Evolutionary conservation across 495 filamentous ascomycete genomes (phyloP), one percentile per base, ranked within the genome.

Genomic region (Parachaetomium inaequale): DNA sequence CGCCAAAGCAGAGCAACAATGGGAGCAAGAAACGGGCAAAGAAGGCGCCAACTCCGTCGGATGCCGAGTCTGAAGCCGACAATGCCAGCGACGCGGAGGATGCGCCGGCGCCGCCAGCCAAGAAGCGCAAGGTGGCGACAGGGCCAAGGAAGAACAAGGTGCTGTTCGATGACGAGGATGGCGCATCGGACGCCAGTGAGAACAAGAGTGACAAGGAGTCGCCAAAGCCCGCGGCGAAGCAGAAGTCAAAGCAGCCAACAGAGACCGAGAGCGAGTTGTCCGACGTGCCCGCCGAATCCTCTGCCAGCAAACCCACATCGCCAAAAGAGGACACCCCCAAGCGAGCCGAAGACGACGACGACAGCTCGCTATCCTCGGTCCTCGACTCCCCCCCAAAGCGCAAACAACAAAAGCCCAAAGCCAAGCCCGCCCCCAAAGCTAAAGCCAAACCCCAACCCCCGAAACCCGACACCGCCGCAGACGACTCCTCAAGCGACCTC

Each of bases 331-430:
- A 38, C 3, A 17, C 46, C 36, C n/a, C 51, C 10, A 68, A 78
- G 75, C 61, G 64, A 43, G 52, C 46, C 5, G 78, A 85, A 21
- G 82, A 80, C 34, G 92, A 88, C 34, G 92, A 88, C 1, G 87
- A 89, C 49, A 94, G 90, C 70, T 90, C 93, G 56, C 79, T 94
- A 79, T 96, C 92, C 7, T 80, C 85, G 2, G 79, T 96, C 17
- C 65, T 90, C 23, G 91, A 93, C 66, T 87, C 90, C 38, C 81
- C 83, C 25, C 47, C 72, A 17, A 72, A 66, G 60, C 62, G 26
- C 17, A 66, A 64, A 40, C 59, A 56, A 32, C 59, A 55, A n/a
- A 64, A 65, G 28, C 23, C 61, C 14, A 68, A 74, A 60, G 53
- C 76, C 26, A 60, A 45, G 8, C 7, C 34, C 49, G 50, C 63